Evolutionary conservation across 2,329 filamentous ascomycete species (phyloP).

Genomic region (Ceratocystis cacaofunesta): DNA sequence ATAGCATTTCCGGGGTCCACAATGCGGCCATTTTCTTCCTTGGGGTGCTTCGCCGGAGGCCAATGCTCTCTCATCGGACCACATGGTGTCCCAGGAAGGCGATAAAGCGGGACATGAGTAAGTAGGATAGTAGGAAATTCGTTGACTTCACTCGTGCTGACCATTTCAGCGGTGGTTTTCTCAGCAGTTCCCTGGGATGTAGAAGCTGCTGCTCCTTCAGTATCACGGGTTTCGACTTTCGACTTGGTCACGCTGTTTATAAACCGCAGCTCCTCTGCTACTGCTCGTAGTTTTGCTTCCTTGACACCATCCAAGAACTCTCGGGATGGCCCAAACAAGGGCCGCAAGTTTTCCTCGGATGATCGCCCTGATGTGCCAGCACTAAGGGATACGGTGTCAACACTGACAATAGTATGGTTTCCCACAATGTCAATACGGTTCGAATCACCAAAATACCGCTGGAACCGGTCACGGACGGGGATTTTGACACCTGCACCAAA

Average conservation of each 20-base stretch:
- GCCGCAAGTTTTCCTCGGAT: slow-evolving; percentile 35
- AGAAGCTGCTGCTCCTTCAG: slow-evolving; percentile 14
- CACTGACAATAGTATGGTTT: slow-evolving; percentile 87
- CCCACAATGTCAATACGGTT: slow-evolving; percentile 84
- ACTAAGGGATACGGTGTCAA: slow-evolving; percentile 79
- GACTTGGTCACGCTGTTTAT: slow-evolving; percentile 41
- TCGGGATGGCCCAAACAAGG: slow-evolving; percentile 61
- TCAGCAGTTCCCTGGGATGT: neutral
- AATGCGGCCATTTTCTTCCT: slow-evolving; percentile 16
- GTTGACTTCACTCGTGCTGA: slow-evolving; percentile 31
- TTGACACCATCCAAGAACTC: slow-evolving; percentile 60
- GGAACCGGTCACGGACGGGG: slow-evolving; percentile 67
- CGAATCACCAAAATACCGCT: slow-evolving; percentile 76
- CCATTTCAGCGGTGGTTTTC: neutral
- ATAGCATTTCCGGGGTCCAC: slow-evolving; percentile 64
- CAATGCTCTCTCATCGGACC: slow-evolving; percentile 74
- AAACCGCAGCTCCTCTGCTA: slow-evolving; percentile 51
- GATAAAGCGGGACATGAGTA: slow-evolving; percentile 80
- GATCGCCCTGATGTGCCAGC: slow-evolving; percentile 44
- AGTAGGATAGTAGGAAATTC: slow-evolving; percentile 80
- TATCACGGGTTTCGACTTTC: slow-evolving; percentile 29
- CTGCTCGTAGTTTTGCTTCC: slow-evolving; percentile 48
- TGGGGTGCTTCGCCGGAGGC: slow-evolving; percentile 49
- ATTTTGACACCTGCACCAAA: slow-evolving; percentile 76
- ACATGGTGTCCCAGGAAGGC: slow-evolving; percentile 69